Percentiles rank a stretch among this genome's conserved stretches.
Evolutionary conservation across 495 filamentous ascomycete species (phyloP).

Genomic region (Tetracladium setigerum): DNA sequence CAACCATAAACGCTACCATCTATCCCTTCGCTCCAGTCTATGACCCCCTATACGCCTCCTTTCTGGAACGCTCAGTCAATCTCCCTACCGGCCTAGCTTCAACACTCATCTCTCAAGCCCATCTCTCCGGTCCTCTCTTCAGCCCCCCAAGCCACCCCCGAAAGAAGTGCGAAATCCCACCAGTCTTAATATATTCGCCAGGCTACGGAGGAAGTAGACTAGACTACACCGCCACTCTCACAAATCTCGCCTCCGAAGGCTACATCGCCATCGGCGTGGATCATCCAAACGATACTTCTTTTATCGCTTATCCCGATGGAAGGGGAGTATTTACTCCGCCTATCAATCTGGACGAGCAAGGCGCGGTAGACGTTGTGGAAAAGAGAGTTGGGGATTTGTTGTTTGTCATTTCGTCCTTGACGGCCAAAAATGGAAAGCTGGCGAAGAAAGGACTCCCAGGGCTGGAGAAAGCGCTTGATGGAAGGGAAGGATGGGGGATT

Average conservation of each 20-base stretch:
- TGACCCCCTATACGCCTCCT: constrained; percentile 7
- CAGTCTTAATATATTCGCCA: constrained; percentile 31
- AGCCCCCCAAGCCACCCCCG: too few species aligned
- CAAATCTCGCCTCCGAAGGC: constrained; percentile 37
- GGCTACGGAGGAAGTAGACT: constrained; percentile 23
- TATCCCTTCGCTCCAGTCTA: constrained; percentile 18
- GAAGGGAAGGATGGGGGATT: neutral
- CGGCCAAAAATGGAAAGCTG: neutral
- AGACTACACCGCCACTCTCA: constrained; percentile 31
- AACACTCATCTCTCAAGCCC: neutral
- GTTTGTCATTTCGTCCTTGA: neutral
- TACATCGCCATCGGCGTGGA: constrained; percentile 40
- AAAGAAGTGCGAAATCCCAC: neutral
- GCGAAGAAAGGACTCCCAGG: neutral
- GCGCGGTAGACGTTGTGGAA: neutral
- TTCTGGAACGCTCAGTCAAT: constrained; percentile 1
- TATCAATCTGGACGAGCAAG: neutral
- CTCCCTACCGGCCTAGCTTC: constrained; percentile 3
- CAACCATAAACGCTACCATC: constrained; percentile 10
- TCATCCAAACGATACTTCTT: constrained; percentile 34
- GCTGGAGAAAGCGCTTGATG: neutral
- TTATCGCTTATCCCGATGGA: constrained; percentile 42
- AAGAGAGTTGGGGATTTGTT: neutral
- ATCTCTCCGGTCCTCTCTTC: neutral
- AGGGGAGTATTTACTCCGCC: constrained; percentile 13